phyloP scores from a whole-genome alignment of 2,329 filamentous ascomycete species.

The Lasiodiplodia sp. region DNA sequence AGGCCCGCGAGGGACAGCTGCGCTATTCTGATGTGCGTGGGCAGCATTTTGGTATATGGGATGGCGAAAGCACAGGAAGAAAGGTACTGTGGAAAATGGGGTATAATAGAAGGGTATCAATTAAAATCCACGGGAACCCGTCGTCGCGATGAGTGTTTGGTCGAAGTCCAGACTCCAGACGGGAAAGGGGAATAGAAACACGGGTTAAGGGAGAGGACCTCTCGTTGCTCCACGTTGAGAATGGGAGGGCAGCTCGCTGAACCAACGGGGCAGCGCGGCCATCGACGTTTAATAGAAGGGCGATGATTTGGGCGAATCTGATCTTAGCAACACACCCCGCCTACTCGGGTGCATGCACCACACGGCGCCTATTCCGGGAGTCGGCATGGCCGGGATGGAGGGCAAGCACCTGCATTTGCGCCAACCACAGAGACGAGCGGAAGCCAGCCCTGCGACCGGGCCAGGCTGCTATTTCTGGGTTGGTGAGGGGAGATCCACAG shows the following conservation, averaged over 20 bases:
- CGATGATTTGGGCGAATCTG: neutral
- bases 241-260: neutral
- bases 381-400: slow-evolving; percentile 6
- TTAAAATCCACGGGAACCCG: neutral
- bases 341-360: neutral
- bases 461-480: slow-evolving; percentile 17
- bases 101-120: slow-evolving; percentile 6
- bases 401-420: slow-evolving; percentile 13
- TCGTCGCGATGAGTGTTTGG: neutral
- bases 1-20: slow-evolving; percentile 45
- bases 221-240: slow-evolving; percentile 8
- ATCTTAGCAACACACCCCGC: slow-evolving; percentile 21
- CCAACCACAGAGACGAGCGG: neutral
- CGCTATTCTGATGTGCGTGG: slow-evolving; percentile 45
- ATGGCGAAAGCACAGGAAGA: neutral
- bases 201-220: neutral
- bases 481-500: slow-evolving; percentile 8
- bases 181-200: slow-evolving; percentile 1
- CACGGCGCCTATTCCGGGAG: slow-evolving; percentile 23
- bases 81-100: neutral
- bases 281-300: slow-evolving; percentile 13
- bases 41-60: slow-evolving; percentile 46
- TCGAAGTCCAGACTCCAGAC: slow-evolving; percentile 26
- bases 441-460: neutral
- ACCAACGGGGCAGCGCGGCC: slow-evolving; percentile 3